Evolutionary conservation across 257 asterid species (phyloP).

Genomic region (Ilex aquifolium): DNA sequence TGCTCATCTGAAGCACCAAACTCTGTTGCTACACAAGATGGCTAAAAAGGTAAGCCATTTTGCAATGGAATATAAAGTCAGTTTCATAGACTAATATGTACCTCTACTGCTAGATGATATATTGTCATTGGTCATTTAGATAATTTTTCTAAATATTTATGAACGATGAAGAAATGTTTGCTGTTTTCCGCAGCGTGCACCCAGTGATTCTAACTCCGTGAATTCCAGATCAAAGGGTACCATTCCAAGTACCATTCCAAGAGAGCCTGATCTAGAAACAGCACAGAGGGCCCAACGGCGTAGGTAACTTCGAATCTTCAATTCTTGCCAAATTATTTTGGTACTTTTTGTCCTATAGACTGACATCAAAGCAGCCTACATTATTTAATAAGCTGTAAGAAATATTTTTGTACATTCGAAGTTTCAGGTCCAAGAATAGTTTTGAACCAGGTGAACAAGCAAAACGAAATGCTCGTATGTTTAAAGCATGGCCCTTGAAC

Average conservation of each 20-base stretch:
- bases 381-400: neutral
- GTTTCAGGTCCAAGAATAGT: constrained; percentile 53
- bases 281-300: constrained; percentile 70
- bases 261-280: constrained; percentile 72
- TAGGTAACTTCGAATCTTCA: constrained; percentile 25
- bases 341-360: constrained; percentile 1
- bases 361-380: neutral
- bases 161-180: neutral
- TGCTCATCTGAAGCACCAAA: constrained; percentile 65
- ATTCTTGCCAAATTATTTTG: neutral
- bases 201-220: constrained; percentile 8
- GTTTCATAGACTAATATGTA: no score
- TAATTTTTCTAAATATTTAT: neutral
- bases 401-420: neutral
- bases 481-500: constrained; percentile 38
- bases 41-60: constrained; percentile 44
- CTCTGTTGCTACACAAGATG: constrained; percentile 50
- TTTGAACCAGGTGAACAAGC: constrained; percentile 41
- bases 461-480: constrained; percentile 24
- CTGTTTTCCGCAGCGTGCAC: constrained; percentile 8
- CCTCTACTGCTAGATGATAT: neutral
- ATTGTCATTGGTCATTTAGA: neutral
- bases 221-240: constrained; percentile 43
- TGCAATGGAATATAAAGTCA: constrained; percentile 1
- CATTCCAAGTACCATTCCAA: constrained; percentile 74